Conservation (phyloP, 345 rosid genomes). For the Erysimum cheiranthoides region DNA sequence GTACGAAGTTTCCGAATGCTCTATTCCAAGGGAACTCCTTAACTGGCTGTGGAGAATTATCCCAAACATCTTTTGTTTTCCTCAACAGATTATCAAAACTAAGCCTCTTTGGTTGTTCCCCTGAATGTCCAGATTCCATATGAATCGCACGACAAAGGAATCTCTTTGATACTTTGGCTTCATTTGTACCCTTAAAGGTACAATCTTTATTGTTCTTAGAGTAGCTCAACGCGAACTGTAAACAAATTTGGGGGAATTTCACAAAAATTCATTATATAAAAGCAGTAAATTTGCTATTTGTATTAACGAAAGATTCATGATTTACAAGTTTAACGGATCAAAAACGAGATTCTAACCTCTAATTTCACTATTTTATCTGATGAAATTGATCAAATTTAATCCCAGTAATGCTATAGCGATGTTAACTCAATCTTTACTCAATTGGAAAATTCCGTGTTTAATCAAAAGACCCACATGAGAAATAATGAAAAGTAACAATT, state of each 20-base stretch:
- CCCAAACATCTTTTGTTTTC: conserved; percentile 66
- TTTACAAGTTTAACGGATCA: not conserved
- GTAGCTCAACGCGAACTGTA: conserved; percentile 30
- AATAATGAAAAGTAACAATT: not conserved
- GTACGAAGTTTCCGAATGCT: conserved; percentile 70
- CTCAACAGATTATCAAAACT: conserved; percentile 52
- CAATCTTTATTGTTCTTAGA: conserved; percentile 28
- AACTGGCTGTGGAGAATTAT: conserved; percentile 69
- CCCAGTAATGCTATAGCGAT: not conserved
- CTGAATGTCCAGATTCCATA: conserved; percentile 68
- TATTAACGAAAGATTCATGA: not conserved
- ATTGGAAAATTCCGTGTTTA: conserved; percentile 7
- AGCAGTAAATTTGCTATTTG: not conserved
- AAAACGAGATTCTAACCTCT: not conserved
- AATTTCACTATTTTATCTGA: not conserved
- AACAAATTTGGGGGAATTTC: not conserved
- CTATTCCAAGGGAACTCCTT: conserved; percentile 86
- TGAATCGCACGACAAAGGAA: conserved; percentile 56
- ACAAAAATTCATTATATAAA: not conserved
- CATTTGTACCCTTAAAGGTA: conserved; percentile 38
- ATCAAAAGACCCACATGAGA: not conserved
- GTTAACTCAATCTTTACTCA: too few relatives aligned
- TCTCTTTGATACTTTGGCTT: conserved; percentile 40
- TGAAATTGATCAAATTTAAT: not conserved
- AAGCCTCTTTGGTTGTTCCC: conserved; percentile 62